Evolutionary conservation across 345 rosid species (phyloP).

Genomic region (Eucalyptus erythrocorys): DNA sequence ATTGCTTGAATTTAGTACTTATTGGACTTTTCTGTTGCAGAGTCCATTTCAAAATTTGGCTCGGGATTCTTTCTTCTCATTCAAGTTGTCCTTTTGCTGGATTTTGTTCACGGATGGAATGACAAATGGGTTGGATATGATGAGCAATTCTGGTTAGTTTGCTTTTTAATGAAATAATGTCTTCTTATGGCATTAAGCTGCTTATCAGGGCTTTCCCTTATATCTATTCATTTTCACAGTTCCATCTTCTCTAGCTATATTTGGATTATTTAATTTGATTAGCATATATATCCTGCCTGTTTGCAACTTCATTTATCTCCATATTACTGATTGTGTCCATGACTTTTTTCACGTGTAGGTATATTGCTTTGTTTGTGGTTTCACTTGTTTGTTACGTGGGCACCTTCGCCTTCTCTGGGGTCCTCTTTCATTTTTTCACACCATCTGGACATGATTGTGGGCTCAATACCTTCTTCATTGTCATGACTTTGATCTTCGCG

Average conservation of each 20-base stretch:
- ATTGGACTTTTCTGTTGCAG: constrained; percentile 21
- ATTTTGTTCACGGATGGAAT: constrained; percentile 99
- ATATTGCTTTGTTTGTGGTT: constrained; percentile 60
- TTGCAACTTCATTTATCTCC: neutral
- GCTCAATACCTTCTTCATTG: constrained; percentile 77
- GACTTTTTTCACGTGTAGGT: constrained; percentile 36
- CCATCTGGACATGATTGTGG: constrained; percentile 99
- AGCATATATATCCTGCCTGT: neutral
- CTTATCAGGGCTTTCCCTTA: neutral
- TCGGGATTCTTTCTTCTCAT: constrained; percentile 94
- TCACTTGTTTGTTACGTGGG: constrained; percentile 82
- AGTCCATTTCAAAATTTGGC: constrained; percentile 86
- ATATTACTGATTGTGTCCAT: neutral
- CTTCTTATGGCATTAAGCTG: neutral
- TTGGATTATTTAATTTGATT: neutral
- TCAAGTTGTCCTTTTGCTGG: constrained; percentile 98
- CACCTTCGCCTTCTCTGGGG: constrained; percentile 83
- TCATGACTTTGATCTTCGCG: constrained; percentile 56
- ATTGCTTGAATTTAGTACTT: neutral
- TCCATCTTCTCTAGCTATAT: neutral
- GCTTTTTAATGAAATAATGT: neutral
- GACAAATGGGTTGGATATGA: constrained; percentile 97
- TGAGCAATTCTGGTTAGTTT: constrained; percentile 94
- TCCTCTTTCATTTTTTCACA: constrained; percentile 95
- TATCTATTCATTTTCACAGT: neutral